Conservation (phyloP, 148 eudicot species). For the Selenicereus undatus region DNA sequence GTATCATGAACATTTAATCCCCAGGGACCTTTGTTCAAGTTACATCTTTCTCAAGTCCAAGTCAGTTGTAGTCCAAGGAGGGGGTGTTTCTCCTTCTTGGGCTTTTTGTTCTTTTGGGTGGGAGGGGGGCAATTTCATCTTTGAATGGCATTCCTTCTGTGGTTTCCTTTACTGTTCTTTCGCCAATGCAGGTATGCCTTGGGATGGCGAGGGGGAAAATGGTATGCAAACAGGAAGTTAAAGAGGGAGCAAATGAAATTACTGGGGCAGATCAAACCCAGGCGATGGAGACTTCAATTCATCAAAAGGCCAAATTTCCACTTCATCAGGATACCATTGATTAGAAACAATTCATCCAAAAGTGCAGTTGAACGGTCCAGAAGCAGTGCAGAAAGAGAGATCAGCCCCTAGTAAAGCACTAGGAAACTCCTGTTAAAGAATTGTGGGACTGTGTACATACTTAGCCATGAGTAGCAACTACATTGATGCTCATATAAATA, state of each 20-base stretch:
- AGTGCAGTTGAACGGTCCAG: constrained; percentile 42
- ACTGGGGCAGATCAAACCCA: constrained; percentile 75
- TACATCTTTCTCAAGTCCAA: too few relatives aligned
- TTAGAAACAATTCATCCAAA: constrained; percentile 37
- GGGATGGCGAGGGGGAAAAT: constrained; percentile 93
- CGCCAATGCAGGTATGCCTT: constrained; percentile 54
- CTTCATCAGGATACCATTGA: constrained; percentile 54
- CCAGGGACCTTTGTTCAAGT: too few relatives aligned
- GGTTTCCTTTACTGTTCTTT: neutral
- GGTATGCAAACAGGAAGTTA: constrained; percentile 76
- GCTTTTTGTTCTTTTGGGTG: too few relatives aligned
- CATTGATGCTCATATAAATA: neutral
- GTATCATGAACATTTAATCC: too few relatives aligned
- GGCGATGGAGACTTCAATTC: constrained; percentile 49
- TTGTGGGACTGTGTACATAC: neutral
- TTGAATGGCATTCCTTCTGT: too few relatives aligned
- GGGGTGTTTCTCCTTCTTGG: too few relatives aligned
- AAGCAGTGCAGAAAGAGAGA: constrained; percentile 32
- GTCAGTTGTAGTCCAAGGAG: too few relatives aligned
- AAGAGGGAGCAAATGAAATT: constrained; percentile 80
- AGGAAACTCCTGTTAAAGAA: constrained; percentile 11
- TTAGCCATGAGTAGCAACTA: neutral
- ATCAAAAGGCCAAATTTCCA: constrained; percentile 33
- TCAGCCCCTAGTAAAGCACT: constrained; percentile 20
- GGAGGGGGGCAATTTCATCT: too few relatives aligned